Percentiles rank a stretch among this genome's conserved stretches.
These are phyloP conservation scores for Dalbergia cochinchinensis DNA, from an alignment of 306 rosid species.

Conservation along the genomic window DNA sequence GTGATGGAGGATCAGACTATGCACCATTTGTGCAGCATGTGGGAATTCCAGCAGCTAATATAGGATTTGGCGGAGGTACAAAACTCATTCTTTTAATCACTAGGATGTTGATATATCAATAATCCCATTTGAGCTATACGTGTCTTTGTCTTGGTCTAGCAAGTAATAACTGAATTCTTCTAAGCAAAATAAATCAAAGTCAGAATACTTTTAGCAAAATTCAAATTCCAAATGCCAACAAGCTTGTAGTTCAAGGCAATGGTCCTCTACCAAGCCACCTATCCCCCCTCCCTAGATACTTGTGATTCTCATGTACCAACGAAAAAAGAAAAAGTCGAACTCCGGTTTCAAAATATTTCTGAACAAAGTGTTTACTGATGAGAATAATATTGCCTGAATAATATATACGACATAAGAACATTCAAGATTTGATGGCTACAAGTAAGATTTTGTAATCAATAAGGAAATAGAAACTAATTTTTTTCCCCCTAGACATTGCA, in stretches of 20 bases:
- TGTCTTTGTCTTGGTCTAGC: slow-evolving; percentile 26
- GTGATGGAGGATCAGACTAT: slow-evolving; percentile 77
- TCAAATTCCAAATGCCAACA: background rate
- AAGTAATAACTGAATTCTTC: background rate
- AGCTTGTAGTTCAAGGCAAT: background rate
- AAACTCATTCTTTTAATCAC: slow-evolving; percentile 19
- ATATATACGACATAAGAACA: background rate
- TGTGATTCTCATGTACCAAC: no score
- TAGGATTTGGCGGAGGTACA: slow-evolving; percentile 65
- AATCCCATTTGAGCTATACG: background rate
- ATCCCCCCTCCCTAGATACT: no score
- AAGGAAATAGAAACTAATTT: background rate
- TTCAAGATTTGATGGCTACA: background rate
- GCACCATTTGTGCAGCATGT: slow-evolving; percentile 75
- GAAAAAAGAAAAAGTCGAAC: background rate
- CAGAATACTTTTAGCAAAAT: background rate
- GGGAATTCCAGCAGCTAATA: slow-evolving; percentile 73
- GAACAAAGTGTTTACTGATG: background rate
- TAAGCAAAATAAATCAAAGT: no score
- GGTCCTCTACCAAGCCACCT: background rate
- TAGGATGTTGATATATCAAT: slow-evolving; percentile 2
- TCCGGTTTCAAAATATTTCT: background rate
- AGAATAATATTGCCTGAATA: background rate
- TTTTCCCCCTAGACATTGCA: slow-evolving; percentile 38
- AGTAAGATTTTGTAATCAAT: background rate